Conservation (phyloP, 2,329 filamentous ascomycete genomes). For the Colletotrichum sp. region DNA sequence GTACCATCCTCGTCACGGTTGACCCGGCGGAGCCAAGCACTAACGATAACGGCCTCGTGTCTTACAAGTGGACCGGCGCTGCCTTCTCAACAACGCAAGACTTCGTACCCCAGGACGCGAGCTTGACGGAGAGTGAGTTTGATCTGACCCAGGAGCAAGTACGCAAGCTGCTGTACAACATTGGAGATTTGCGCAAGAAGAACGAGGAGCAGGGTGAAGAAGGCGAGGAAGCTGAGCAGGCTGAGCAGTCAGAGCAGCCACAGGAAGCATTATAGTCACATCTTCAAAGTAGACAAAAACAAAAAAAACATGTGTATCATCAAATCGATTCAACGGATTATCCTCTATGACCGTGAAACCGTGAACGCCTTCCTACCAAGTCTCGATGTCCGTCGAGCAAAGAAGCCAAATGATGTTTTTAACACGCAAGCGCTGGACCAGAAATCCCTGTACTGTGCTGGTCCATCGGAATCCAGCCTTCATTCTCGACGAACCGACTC, state of each 20-base stretch:
- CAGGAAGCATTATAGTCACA: background rate
- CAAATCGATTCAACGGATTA: slow-evolving; percentile 20
- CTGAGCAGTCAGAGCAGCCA: background rate
- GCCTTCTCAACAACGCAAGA: slow-evolving; percentile 11
- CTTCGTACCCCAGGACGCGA: slow-evolving; percentile 5
- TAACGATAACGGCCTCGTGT: slow-evolving; percentile 21
- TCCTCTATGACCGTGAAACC: slow-evolving; percentile 23
- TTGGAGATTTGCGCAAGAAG: slow-evolving; percentile 54
- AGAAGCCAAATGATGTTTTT: slow-evolving; percentile 16
- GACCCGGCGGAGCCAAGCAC: slow-evolving; percentile 36
- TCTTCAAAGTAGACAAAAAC: background rate
- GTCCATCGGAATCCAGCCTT: slow-evolving; percentile 6
- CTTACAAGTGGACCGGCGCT: slow-evolving; percentile 26
- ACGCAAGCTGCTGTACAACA: slow-evolving; percentile 48
- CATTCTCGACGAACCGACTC: slow-evolving; percentile 19
- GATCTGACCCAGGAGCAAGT: slow-evolving; percentile 43
- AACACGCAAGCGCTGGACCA: slow-evolving; percentile 16
- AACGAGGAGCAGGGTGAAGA: slow-evolving; percentile 28
- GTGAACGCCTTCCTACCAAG: slow-evolving; percentile 14
- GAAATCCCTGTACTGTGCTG: slow-evolving; percentile 10
- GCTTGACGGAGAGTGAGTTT: slow-evolving; percentile 26
- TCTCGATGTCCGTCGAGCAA: slow-evolving; percentile 22
- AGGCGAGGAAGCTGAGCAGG: slow-evolving; percentile 25
- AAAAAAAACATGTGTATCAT: background rate
- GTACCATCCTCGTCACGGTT: slow-evolving; percentile 43